Evolutionary conservation across 2,329 filamentous ascomycete genomes (phyloP).

Genomic region (Monilinia fructigena): DNA sequence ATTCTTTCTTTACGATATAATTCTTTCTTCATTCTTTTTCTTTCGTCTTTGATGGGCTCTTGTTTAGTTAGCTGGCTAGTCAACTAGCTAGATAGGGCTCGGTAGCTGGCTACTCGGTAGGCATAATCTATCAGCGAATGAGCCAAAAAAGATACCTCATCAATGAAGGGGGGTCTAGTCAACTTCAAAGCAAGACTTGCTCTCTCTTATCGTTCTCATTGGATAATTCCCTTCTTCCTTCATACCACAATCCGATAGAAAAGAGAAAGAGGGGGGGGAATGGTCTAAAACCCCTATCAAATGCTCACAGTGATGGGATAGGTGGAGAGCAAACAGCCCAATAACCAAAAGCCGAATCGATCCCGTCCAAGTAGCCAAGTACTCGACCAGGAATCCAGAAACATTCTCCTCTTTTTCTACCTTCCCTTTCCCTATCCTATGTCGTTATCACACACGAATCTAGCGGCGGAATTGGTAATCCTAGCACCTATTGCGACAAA

Average conservation of each 20-base stretch:
- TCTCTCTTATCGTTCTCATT: background rate
- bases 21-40: too few relatives aligned
- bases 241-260: background rate
- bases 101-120: background rate
- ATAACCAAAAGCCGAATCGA: slow-evolving; percentile 7
- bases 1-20: too few relatives aligned
- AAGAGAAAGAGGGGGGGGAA: background rate
- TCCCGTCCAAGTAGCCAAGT: background rate
- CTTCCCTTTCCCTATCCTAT: background rate
- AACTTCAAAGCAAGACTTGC: slow-evolving; percentile 18
- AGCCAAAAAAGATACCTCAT: background rate
- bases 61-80: background rate
- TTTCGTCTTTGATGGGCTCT: too few relatives aligned
- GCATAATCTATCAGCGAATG: background rate
- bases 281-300: background rate
- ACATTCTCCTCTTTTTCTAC: background rate
- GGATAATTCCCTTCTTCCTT: too few relatives aligned
- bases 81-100: background rate
- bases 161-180: slow-evolving; percentile 19
- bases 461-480: background rate
- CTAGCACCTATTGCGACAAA: slow-evolving; percentile 19
- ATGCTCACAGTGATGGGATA: background rate
- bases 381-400: background rate
- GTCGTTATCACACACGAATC: slow-evolving; percentile 9
- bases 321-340: background rate